Conservation (phyloP, 805 yeast genomes). For the Nakazawaea ambrosiae region DNA sequence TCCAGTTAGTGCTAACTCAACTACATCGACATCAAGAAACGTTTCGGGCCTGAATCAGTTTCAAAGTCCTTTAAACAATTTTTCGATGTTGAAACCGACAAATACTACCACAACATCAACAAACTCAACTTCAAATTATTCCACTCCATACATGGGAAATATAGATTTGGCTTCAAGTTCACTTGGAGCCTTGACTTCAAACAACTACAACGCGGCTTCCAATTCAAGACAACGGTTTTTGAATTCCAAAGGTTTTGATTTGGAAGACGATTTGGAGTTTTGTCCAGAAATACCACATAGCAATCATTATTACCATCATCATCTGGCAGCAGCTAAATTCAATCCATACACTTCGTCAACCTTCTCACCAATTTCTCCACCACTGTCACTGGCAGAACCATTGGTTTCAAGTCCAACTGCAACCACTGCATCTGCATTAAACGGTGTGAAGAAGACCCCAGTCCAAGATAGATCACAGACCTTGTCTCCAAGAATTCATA, state of each 20-base stretch:
- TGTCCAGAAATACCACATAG: slow-evolving; percentile 43
- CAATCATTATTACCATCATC: slow-evolving; percentile 18
- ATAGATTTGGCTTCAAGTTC: neutral
- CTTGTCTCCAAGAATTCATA: slow-evolving; percentile 37
- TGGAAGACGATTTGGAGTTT: slow-evolving; percentile 58
- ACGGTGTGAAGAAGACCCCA: slow-evolving; percentile 9
- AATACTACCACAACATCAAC: slow-evolving; percentile 2
- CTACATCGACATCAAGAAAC: neutral
- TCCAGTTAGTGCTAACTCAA: neutral
- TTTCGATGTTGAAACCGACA: slow-evolving; percentile 1
- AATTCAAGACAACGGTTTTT: slow-evolving; percentile 32
- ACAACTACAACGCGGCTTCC: neutral
- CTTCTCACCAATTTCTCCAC: slow-evolving; percentile 46
- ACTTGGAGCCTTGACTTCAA: neutral
- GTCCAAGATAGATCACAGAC: slow-evolving; percentile 6
- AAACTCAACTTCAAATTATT: slow-evolving; percentile 3
- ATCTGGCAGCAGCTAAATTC: no score
- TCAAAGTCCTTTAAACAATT: slow-evolving; percentile 7
- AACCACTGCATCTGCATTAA: slow-evolving; percentile 9
- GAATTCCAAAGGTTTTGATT: slow-evolving; percentile 52
- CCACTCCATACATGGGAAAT: slow-evolving; percentile 3
- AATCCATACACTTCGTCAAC: slow-evolving; percentile 63
- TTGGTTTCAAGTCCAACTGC: slow-evolving; percentile 12
- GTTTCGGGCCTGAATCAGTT: no score
- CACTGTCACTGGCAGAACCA: slow-evolving; percentile 20